Base-by-base conservation (phyloP, 2,329 filamentous ascomycete genomes). In the Penicillium sp. region DNA sequence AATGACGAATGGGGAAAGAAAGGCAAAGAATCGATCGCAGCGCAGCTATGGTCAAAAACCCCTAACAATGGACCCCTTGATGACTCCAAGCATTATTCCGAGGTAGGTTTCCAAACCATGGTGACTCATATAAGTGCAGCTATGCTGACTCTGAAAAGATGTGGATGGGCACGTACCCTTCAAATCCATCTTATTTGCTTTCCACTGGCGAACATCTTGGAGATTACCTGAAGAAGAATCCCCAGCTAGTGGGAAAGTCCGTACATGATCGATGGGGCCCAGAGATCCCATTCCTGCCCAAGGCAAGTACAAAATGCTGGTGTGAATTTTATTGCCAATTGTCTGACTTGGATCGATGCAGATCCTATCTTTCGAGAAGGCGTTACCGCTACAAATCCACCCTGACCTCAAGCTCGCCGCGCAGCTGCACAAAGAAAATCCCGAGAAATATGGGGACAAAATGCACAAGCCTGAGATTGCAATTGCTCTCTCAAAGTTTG, bases 391-490 rank as follows among this genome's bases (percentile, higher is more conserved):
- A 2, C 88, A 91, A 67, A 80, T 91, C 13, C 88, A 91, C 59
- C 88, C 88, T 30, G 83, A 91, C 74, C 89, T 87, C 65, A 76
- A 81, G 0, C 79, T 91, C 1, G 82, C 88, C 0, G 73, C 79
- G 8, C 79, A 84, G 62, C 78, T 91, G 2, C 86, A 91, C 72
- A 68, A 79, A 50, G 69, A 83, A 59, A 79, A 90, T 50, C 87
- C 88, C 0, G 71, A 83, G 2, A 81, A 84, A 53, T 91, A 88
- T 69, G 83, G 82, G 1, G 88, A 92, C 60, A 75, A 81, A 2
- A 91, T 91, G 69, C 88, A 91, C 76, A 91, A 91, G 72, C 88
- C 89, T 1, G 88, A 92, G 67, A 91, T 92, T 49, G 88, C 88
- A 0, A 76, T 92, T 1, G 88, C 88, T 0, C 73, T 91, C 1